phyloP scores from a whole-genome alignment of 768 basidiomycete species.

The Rhizopogon vinicolor region DNA sequence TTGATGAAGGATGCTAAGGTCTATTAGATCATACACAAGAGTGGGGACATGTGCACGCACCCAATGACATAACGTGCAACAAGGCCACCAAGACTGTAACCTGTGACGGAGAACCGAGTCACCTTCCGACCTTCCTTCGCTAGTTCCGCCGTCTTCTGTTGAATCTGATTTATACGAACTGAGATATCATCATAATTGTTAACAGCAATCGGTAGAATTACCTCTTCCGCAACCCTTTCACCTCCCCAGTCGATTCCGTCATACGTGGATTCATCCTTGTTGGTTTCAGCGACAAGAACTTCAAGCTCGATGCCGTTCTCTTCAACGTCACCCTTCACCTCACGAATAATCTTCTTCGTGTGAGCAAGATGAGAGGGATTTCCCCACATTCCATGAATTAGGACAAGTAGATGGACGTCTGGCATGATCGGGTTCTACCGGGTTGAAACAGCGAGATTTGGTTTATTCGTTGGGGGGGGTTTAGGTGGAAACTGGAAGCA shows the following conservation, averaged over 20 bases:
- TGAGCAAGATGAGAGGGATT: constrained; percentile 61
- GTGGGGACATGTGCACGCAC: constrained; percentile 26
- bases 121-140: constrained; percentile 52
- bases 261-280: constrained; percentile 64
- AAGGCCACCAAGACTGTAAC: constrained; percentile 81
- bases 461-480: not conserved
- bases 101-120: constrained; percentile 66
- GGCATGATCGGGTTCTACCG: constrained; percentile 17
- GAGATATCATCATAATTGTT: not conserved
- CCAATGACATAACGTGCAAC: constrained; percentile 77
- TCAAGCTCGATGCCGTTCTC: constrained; percentile 31
- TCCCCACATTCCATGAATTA: constrained; percentile 78
- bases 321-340: constrained; percentile 37
- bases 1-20: constrained; percentile 54
- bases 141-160: constrained; percentile 49
- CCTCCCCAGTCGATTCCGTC: constrained; percentile 85
- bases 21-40: constrained; percentile 2
- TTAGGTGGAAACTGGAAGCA: not conserved
- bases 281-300: constrained; percentile 61
- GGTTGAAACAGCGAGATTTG: not conserved
- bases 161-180: constrained; percentile 37
- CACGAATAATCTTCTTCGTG: constrained; percentile 46
- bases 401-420: constrained; percentile 37
- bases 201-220: constrained; percentile 20
- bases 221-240: constrained; percentile 78